phyloP scores from a whole-genome alignment of 2,329 filamentous ascomycete species.

The Microcyclospora pomicola region DNA sequence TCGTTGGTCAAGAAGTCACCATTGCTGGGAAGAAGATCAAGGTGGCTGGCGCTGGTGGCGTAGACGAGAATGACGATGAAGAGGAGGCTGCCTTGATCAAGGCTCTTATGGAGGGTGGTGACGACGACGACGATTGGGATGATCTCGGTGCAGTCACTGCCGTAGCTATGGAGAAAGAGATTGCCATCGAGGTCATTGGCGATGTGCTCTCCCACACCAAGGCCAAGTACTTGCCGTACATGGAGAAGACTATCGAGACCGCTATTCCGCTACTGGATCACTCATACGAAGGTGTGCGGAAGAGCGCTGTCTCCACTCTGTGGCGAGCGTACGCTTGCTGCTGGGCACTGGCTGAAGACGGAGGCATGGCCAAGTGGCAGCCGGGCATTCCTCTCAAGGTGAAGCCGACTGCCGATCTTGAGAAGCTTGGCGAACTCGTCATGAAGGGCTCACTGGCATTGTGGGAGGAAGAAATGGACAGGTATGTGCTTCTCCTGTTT shows the following conservation, averaged over 20 bases:
- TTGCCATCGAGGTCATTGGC: conserved; percentile 85
- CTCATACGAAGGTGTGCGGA: conserved; percentile 83
- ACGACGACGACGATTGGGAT: conserved; percentile 68
- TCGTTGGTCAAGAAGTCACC: conserved; percentile 62
- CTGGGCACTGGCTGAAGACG: conserved; percentile 74
- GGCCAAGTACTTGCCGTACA: conserved; percentile 65
- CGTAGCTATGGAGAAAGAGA: conserved; percentile 90
- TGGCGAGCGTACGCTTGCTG: conserved; percentile 90
- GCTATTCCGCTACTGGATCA: conserved; percentile 74
- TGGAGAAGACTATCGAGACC: conserved; percentile 75
- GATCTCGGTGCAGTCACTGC: conserved; percentile 75
- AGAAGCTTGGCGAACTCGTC: conserved; percentile 75
- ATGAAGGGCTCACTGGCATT: conserved; percentile 70
- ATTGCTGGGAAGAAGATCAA: conserved; percentile 77
- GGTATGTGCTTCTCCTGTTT: conserved; percentile 49
- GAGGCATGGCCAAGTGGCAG: conserved; percentile 68
- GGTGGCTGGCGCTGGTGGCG: conserved; percentile 46
- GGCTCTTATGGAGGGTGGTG: conserved; percentile 36
- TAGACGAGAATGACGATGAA: conserved; percentile 39
- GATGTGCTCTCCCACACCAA: conserved; percentile 84
- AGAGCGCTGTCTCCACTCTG: conserved; percentile 77
- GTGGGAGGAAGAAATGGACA: conserved; percentile 83
- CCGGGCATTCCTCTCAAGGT: conserved; percentile 73
- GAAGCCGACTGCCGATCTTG: conserved; percentile 62
- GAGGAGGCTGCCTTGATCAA: conserved; percentile 41